phyloP scores from a whole-genome alignment of 345 rosid genomes.

The Citrus sp. region DNA sequence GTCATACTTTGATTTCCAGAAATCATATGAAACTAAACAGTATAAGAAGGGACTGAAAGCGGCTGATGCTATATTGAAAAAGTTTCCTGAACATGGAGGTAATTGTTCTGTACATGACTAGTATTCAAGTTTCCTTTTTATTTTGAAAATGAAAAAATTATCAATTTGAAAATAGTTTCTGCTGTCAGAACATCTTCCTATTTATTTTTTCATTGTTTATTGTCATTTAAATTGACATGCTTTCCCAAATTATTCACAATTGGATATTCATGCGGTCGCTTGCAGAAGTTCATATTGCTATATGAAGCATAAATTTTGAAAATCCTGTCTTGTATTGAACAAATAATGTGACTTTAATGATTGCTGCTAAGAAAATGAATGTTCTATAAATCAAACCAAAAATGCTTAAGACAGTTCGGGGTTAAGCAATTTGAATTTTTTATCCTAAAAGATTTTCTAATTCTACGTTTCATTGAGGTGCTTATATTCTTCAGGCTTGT shows the following conservation, averaged over 20 bases:
- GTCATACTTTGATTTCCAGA: slow-evolving; percentile 41
- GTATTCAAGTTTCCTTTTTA: not conserved
- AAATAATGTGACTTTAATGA: not conserved
- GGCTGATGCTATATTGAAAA: slow-evolving; percentile 94
- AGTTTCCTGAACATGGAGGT: slow-evolving; percentile 99
- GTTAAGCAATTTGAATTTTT: slow-evolving; percentile 3
- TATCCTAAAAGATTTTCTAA: not conserved
- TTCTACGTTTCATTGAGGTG: not conserved
- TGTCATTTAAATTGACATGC: not conserved
- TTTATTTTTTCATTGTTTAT: not conserved
- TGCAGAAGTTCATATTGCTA: not conserved
- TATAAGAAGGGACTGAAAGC: slow-evolving; percentile 98
- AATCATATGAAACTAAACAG: slow-evolving; percentile 97
- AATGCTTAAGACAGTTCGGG: not conserved
- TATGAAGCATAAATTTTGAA: not conserved
- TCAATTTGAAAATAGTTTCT: not conserved
- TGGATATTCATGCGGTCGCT: not conserved
- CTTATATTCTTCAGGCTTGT: not conserved
- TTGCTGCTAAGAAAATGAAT: not conserved
- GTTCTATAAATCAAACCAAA: not conserved
- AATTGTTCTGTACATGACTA: slow-evolving; percentile 15
- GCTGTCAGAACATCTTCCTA: not conserved
- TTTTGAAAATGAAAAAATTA: not conserved
- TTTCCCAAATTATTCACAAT: not conserved
- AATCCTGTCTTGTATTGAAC: not conserved